Evolutionary conservation across 208 protist species (phyloP).

Genomic region (Leishmania major): DNA sequence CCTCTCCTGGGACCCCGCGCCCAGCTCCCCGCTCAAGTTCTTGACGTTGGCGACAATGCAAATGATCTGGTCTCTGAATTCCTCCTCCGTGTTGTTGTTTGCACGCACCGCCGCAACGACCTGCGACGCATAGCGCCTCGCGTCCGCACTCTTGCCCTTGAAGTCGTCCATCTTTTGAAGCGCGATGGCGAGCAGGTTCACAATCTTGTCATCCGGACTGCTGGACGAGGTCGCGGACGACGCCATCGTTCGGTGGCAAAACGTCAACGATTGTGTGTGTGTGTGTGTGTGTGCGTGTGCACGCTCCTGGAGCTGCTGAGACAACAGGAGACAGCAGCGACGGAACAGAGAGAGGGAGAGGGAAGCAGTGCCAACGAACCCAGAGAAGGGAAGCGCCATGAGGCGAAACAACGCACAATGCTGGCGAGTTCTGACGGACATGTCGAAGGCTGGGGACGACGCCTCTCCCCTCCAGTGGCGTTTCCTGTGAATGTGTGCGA

Average conservation of each 20-base stretch:
- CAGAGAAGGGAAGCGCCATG: not conserved
- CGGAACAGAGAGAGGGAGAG: not conserved
- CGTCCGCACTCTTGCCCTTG: conserved; percentile 33
- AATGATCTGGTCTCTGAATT: conserved; percentile 78
- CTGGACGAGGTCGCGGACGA: conserved; percentile 1
- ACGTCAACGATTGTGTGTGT: not conserved
- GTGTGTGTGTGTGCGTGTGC: not conserved
- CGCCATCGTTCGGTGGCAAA: not conserved
- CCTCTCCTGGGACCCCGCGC: not conserved
- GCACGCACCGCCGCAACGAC: conserved; percentile 47
- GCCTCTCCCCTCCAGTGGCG: not conserved
- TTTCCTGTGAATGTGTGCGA: too few species aligned
- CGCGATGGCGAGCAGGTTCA: conserved; percentile 39
- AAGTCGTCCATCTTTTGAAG: conserved; percentile 69
- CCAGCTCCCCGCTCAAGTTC: conserved; percentile 72
- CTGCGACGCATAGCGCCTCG: conserved; percentile 43
- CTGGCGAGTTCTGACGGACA: not conserved
- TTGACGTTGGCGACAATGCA: conserved; percentile 74
- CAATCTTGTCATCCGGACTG: conserved; percentile 31
- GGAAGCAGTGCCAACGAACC: not conserved
- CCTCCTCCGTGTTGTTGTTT: conserved; percentile 41
- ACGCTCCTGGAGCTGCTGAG: not conserved
- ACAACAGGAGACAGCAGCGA: not conserved
- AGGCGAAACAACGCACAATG: not conserved
- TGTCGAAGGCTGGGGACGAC: not conserved